Evolutionary conservation across 2,329 filamentous ascomycete species (phyloP), one percentile per base, ranked within the genome.

Genomic region (Macroventuria anomochaeta): DNA sequence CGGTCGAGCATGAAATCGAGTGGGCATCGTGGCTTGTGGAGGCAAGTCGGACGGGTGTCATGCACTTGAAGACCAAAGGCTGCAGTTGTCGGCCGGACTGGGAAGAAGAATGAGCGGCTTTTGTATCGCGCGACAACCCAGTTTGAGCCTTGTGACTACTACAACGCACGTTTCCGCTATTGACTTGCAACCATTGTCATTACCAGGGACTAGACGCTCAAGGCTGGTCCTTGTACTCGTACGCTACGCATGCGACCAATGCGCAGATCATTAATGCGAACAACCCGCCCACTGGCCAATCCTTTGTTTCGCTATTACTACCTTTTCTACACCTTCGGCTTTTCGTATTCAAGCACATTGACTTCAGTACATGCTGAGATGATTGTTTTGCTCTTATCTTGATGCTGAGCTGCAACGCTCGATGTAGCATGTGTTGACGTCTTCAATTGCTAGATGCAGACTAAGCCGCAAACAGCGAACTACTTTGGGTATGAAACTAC

Each of bases 21-120:
- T 72, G 70, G 69, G 65, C 49, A n/a, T 43, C 55, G 25, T 72
- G 70, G 70, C 40, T 73, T 10, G 59, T 64, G 2, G 54, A 62
- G n/a, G 67, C 65, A 8, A 58, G 53, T 11, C 28, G 53, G 18
- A 58, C 58, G 17, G 66, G 65, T 1, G 68, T 73, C 3, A 58
- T 72, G 62, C 71, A 73, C 58, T 43, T 72, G 25, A 68, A 65
- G 53, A 48, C 49, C 1, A 40, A 33, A 21, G 65, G 61, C 1
- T 72, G 69, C 50, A 54, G 15, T 15, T 73, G 69, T 47, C 54
- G 61, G 21, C 57, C 63, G 2, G 60, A 67, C 8, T 71, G 67
- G 66, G 61, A 63, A 36, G 61, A 64, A 28, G 40, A 44, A 3
- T 55, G 36, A 46, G 13, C 8, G 7, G 10, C n/a, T 11, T 39